Evolutionary conservation across 148 eudicot genomes (phyloP).

Genomic region (Rhododendron vialii): DNA sequence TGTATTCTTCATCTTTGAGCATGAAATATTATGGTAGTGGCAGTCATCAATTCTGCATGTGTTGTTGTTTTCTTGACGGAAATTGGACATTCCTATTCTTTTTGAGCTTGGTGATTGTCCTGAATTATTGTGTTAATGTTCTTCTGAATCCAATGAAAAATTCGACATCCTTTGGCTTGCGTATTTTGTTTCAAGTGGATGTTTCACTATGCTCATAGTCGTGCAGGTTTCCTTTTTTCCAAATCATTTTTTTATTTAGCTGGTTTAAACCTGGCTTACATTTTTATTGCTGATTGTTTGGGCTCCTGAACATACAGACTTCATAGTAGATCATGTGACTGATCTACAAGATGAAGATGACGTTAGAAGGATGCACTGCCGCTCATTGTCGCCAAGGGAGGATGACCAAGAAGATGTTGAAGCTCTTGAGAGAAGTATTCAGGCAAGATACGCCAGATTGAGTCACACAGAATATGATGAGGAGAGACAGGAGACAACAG

Average conservation of each 20-base stretch:
- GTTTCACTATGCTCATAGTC: neutral
- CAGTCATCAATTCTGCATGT: neutral
- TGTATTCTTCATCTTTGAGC: neutral
- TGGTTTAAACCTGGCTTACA: neutral
- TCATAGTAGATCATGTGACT: constrained; percentile 49
- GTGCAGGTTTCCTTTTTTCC: neutral
- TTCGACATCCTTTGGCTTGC: neutral
- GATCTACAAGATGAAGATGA: constrained; percentile 67
- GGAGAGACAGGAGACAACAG: constrained; percentile 49
- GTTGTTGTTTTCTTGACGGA: neutral
- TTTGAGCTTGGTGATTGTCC: neutral
- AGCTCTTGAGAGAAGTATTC: constrained; percentile 64
- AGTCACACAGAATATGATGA: constrained; percentile 74
- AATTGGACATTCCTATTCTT: neutral
- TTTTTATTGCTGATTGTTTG: constrained; percentile 2
- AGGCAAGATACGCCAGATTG: constrained; percentile 59
- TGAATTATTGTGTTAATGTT: neutral
- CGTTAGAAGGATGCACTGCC: constrained; percentile 50
- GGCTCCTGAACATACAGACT: constrained; percentile 43
- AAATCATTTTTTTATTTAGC: neutral
- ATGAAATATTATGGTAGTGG: neutral
- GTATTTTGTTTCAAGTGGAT: neutral
- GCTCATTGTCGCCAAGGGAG: constrained; percentile 59
- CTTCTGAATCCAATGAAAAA: neutral
- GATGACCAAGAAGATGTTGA: constrained; percentile 89